Evolutionary conservation across 495 filamentous ascomycete genomes (phyloP), one percentile per base, ranked within the genome.

Genomic region (Thozetella sp.): DNA sequence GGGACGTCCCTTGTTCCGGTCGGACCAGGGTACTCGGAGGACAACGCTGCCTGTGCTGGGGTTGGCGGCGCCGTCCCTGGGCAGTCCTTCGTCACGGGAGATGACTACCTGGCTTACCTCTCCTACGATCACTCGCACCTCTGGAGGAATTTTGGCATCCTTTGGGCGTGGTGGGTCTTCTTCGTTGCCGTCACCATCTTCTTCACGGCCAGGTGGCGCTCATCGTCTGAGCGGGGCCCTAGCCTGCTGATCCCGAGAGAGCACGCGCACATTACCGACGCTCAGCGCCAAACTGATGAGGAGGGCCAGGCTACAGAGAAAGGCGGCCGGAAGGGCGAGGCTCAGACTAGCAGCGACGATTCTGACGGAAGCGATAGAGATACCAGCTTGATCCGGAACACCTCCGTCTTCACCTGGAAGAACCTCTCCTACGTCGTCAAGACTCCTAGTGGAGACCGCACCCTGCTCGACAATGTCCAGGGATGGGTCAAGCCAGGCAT

Each of bases 401-500:
- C 77, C 0, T 80, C 77, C 4, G 74, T 86, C 2, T 87, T 88
- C 64, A 87, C 83, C 15, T 90, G 85, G 85, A 82, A 82, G 63
- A 74, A 87, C 60, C 70, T 88, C 24, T 72, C 67, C 13, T 90
- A 90, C 62, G 85, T 86, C 51, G 88, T 93, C 3, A 86, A 88
- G 0, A 84, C 88, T 4, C 76, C 83, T 0, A 77, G 75, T 17
- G 87, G 85, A 25, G 82, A 89, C 22, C 77, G 70, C 58, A 46
- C 80, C 22, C 52, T 96, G 12, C 81, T 96, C 34, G 88, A 93
- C 65, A 76, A 80, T 11, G 82, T 95, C 53, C 84, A 81, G 52
- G 92, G 92, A 1, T 94, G 87, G 67, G 91, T 86, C 20, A 93
- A 92, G 71, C 92, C 92, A 0, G 92, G 92, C 19, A 74, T 88